These are phyloP conservation scores for Beauveria rudraprayagi DNA, from an alignment of 2,329 filamentous ascomycete species.

Conservation along the genomic window DNA sequence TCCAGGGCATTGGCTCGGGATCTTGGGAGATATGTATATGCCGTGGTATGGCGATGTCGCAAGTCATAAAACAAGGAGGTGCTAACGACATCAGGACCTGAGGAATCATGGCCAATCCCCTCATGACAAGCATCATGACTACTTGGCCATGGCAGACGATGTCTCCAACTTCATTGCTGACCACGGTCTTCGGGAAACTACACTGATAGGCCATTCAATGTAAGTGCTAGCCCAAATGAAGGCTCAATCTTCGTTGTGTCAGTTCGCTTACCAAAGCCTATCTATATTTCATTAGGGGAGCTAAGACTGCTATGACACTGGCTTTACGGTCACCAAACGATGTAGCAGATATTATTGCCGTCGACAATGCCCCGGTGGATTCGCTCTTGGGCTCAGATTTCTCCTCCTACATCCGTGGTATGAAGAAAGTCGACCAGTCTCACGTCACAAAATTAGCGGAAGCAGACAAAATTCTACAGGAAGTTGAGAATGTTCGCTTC, in stretches of 20 bases:
- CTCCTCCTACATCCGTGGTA: constrained; percentile 70
- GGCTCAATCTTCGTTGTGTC: neutral
- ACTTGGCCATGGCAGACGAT: constrained; percentile 73
- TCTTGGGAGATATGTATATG: constrained; percentile 71
- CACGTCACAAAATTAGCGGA: constrained; percentile 62
- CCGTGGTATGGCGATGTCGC: constrained; percentile 50
- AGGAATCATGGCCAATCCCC: constrained; percentile 91
- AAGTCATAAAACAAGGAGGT: neutral
- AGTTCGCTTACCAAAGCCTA: neutral
- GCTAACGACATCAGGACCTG: constrained; percentile 53
- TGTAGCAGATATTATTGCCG: constrained; percentile 65
- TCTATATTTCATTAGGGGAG: constrained; percentile 50
- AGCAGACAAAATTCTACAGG: constrained; percentile 68
- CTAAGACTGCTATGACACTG: constrained; percentile 85
- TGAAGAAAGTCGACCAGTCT: constrained; percentile 70
- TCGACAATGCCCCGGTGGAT: constrained; percentile 89
- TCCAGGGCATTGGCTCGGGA: constrained; percentile 70
- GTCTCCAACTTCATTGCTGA: constrained; percentile 69
- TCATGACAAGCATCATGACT: constrained; percentile 69
- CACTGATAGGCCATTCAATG: constrained; percentile 93
- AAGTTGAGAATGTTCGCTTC: constrained; percentile 58
- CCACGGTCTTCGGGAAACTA: constrained; percentile 61
- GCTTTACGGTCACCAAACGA: constrained; percentile 62
- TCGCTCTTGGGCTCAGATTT: constrained; percentile 68
- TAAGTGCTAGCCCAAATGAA: constrained; percentile 28